Evolutionary conservation across 2,329 filamentous ascomycete species (phyloP).

Genomic region (Hypoxylon sp.): DNA sequence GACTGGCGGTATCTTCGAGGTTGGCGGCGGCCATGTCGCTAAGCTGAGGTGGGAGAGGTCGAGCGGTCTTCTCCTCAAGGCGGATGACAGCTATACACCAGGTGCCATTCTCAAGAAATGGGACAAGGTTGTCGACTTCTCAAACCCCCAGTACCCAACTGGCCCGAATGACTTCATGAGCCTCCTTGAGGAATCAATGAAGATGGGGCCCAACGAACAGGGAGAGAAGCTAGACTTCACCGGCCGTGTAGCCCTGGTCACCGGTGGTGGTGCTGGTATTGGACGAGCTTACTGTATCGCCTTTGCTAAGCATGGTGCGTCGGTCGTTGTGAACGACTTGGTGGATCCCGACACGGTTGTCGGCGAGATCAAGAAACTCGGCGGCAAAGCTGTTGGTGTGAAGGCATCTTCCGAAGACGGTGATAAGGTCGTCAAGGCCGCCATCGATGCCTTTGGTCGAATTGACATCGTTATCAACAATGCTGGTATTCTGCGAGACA

Average conservation of each 20-base stretch:
- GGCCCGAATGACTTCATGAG: conserved; percentile 91
- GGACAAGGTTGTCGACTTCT: conserved; percentile 90
- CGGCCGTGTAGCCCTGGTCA: conserved; percentile 88
- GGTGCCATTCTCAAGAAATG: conserved; percentile 91
- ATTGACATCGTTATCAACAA: conserved; percentile 98
- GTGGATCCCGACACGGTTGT: conserved; percentile 92
- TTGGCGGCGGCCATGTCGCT: conserved; percentile 90
- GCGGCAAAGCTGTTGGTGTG: conserved; percentile 91
- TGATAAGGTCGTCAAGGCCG: conserved; percentile 89
- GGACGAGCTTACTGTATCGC: conserved; percentile 91
- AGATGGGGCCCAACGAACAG: conserved; percentile 79
- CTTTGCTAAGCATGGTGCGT: conserved; percentile 87
- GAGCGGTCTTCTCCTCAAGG: conserved; percentile 88
- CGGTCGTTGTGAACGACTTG: conserved; percentile 96
- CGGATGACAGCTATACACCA: conserved; percentile 89
- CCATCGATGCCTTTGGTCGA: conserved; percentile 93
- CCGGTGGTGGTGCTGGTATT: conserved; percentile 90
- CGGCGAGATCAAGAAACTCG: conserved; percentile 89
- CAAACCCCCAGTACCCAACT: conserved; percentile 83
- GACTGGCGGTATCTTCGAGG: conserved; percentile 92
- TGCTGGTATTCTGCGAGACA: conserved; percentile 96
- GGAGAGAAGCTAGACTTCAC: conserved; percentile 85
- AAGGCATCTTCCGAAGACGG: conserved; percentile 96
- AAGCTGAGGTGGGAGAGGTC: conserved; percentile 97
- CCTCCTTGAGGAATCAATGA: conserved; percentile 86